Conservation (phyloP, 1,139 yeast genomes). For the Debaryomycetaceae sp. region DNA sequence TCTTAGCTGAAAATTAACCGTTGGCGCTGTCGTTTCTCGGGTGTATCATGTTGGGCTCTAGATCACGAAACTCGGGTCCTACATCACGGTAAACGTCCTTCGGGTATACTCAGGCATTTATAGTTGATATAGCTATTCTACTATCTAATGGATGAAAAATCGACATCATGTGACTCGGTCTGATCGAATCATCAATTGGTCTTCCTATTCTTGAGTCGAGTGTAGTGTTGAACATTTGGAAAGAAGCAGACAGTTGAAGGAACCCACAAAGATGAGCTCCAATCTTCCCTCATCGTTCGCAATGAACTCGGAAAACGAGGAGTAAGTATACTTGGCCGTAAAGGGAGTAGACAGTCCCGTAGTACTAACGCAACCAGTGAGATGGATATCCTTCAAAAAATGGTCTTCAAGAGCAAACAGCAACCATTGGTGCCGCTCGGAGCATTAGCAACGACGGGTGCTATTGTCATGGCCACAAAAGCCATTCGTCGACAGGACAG, state of each 20-base stretch:
- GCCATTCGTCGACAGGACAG: conserved; percentile 73
- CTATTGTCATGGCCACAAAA: conserved; percentile 73
- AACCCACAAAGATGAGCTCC: conserved; percentile 9
- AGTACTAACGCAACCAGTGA: conserved; percentile 16
- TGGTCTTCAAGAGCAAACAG: conserved; percentile 49
- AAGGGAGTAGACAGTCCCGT: neutral
- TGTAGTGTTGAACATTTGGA: too few relatives aligned
- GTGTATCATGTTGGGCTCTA: neutral
- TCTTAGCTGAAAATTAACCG: conserved; percentile 36
- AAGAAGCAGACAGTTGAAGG: conserved; percentile 34
- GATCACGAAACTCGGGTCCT: neutral
- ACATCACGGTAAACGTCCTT: neutral
- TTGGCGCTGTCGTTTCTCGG: neutral
- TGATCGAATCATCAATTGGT: neutral
- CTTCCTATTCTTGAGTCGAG: conserved; percentile 1
- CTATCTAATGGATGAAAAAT: neutral
- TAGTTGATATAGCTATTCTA: neutral
- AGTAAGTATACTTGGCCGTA: conserved; percentile 14
- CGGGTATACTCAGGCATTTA: neutral
- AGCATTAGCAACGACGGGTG: conserved; percentile 71
- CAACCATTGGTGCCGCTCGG: conserved; percentile 86
- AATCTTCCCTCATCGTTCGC: conserved; percentile 25
- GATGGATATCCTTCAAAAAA: conserved; percentile 28
- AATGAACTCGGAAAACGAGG: conserved; percentile 15
- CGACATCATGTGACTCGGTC: neutral